Conservation (phyloP, 352 stramenopile genomes). For the Phytophthora crassamura region DNA sequence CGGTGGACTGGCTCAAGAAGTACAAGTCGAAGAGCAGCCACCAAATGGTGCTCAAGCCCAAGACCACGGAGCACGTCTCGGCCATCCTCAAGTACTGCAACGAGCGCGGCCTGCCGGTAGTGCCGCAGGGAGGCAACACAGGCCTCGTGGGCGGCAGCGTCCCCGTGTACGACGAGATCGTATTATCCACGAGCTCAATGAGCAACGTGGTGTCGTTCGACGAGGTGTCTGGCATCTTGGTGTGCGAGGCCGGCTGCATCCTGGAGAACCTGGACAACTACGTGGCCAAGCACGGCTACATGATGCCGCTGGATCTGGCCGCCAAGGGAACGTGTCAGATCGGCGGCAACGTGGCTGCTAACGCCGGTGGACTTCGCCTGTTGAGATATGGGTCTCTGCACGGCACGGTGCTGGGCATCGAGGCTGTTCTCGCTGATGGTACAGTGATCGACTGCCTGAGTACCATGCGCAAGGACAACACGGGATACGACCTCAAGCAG, state of each 20-base stretch:
- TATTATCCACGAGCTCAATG: slow-evolving; percentile 93
- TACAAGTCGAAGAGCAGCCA: slow-evolving; percentile 68
- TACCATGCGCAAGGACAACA: slow-evolving; percentile 97
- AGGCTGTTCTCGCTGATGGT: slow-evolving; percentile 95
- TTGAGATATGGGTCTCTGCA: slow-evolving; percentile 96
- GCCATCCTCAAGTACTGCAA: slow-evolving; percentile 94
- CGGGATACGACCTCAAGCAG: slow-evolving; percentile 97
- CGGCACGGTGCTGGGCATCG: slow-evolving; percentile 93
- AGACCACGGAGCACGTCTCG: slow-evolving; percentile 89
- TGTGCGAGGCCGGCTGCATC: slow-evolving; percentile 93
- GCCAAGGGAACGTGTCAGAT: slow-evolving; percentile 98
- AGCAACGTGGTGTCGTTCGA: slow-evolving; percentile 94
- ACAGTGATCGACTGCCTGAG: slow-evolving; percentile 92
- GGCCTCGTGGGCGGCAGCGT: slow-evolving; percentile 95
- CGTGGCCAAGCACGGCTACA: slow-evolving; percentile 84
- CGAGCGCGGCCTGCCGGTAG: slow-evolving; percentile 86
- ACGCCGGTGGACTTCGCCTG: slow-evolving; percentile 95
- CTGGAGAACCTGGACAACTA: slow-evolving; percentile 94
- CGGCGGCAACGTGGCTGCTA: slow-evolving; percentile 96
- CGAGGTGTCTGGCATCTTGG: slow-evolving; percentile 78
- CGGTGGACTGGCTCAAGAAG: slow-evolving; percentile 88
- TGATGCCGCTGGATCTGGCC: slow-evolving; percentile 96
- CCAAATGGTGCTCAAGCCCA: slow-evolving; percentile 88
- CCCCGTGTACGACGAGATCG: slow-evolving; percentile 92
- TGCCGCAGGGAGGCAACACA: slow-evolving; percentile 97